These are phyloP conservation scores for Saccharomycopsis sp. DNA, from an alignment of 805 yeast species.

Conservation along the genomic window DNA sequence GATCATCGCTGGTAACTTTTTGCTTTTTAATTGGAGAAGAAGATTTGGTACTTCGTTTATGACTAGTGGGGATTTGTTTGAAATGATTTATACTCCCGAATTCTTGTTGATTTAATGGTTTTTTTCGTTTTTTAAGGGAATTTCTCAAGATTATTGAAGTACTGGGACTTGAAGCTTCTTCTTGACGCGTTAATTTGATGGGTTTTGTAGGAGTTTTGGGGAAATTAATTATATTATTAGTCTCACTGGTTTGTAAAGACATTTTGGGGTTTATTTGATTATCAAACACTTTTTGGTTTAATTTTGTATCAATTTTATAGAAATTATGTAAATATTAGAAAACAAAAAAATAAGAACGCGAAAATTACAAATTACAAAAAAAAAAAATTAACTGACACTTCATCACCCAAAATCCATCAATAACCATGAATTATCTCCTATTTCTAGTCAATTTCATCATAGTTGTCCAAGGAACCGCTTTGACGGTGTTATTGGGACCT, in stretches of 20 bases:
- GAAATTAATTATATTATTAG: neutral
- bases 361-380: no score
- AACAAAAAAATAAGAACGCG: no score
- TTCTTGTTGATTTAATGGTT: neutral
- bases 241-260: neutral
- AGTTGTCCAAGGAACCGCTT: conserved; percentile 41
- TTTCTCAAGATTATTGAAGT: no score
- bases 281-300: neutral
- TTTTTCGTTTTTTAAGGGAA: conserved; percentile 1
- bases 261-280: no score
- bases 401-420: no score
- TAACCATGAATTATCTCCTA: no score
- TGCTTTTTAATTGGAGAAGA: neutral
- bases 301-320: no score
- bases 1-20: neutral
- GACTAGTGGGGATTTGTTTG: neutral
- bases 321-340: no score
- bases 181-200: neutral
- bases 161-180: no score
- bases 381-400: no score
- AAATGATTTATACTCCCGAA: conserved; percentile 3
- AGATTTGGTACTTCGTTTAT: neutral
- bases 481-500: conserved; percentile 68
- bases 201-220: neutral
- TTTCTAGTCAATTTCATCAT: neutral